These are phyloP conservation scores for Nicotiana tomentosiformis DNA, from an alignment of 257 asterid species.

Conservation along the genomic window DNA sequence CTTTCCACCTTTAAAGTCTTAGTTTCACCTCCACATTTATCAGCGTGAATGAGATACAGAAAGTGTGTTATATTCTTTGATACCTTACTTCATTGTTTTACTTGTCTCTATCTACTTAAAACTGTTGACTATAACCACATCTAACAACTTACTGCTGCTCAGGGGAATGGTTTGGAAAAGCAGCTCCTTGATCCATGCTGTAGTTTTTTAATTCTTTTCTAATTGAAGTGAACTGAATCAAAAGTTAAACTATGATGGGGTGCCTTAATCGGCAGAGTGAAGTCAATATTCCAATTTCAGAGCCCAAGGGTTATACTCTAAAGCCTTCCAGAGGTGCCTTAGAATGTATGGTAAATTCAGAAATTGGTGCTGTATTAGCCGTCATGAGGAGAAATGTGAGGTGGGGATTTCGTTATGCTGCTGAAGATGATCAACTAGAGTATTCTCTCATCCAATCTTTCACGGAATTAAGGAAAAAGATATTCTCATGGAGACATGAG, in stretches of 20 bases:
- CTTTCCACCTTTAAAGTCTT: background rate
- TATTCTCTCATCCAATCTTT: conserved; percentile 74
- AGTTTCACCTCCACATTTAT: background rate
- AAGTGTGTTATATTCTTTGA: background rate
- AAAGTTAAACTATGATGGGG: conserved; percentile 40
- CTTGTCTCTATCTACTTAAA: background rate
- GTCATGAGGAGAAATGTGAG: conserved; percentile 99
- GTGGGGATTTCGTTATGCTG: conserved; percentile 86
- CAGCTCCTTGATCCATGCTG: conserved; percentile 25
- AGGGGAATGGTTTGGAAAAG: conserved; percentile 8
- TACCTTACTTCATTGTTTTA: background rate
- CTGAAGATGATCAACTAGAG: conserved; percentile 82
- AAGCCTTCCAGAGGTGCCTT: conserved; percentile 70
- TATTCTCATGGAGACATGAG: conserved; percentile 66
- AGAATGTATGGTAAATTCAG: conserved; percentile 87
- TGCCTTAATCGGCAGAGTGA: conserved; percentile 39
- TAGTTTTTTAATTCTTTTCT: conserved; percentile 15
- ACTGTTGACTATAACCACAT: background rate
- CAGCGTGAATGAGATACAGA: background rate
- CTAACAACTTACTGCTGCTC: background rate
- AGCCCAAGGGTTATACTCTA: conserved; percentile 24
- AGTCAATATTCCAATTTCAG: conserved; percentile 37
- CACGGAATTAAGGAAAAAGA: conserved; percentile 74
- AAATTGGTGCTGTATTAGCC: conserved; percentile 94
- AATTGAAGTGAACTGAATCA: conserved; percentile 11